phyloP scores from a whole-genome alignment of 352 stramenopile genomes.

The Phytophthora uliginosa region DNA sequence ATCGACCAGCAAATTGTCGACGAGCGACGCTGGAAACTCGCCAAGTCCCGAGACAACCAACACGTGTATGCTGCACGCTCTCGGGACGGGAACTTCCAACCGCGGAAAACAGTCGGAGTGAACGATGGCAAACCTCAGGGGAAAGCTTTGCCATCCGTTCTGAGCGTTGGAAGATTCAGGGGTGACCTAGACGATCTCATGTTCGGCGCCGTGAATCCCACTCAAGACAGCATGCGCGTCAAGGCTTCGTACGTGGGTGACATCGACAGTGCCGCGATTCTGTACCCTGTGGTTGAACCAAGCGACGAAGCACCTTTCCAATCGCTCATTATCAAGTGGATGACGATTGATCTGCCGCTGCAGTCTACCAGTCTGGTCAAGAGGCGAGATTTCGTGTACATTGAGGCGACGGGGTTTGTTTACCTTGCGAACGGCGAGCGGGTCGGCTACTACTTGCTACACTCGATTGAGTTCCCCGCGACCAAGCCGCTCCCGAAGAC shows the following conservation, averaged over 20 bases:
- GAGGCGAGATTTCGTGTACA: constrained; percentile 40
- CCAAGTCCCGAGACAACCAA: constrained; percentile 33
- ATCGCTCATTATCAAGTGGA: constrained; percentile 43
- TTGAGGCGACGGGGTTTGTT: constrained; percentile 38
- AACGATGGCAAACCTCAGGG: not conserved
- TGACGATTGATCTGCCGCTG: constrained; percentile 34
- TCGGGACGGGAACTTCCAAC: not conserved
- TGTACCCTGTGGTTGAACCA: constrained; percentile 29
- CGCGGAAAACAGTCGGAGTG: not conserved
- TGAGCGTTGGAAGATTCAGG: constrained; percentile 37
- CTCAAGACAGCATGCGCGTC: constrained; percentile 40
- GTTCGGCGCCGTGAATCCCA: constrained; percentile 43
- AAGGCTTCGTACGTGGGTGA: constrained; percentile 42
- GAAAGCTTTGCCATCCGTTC: constrained; percentile 22
- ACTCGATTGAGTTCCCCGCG: constrained; percentile 48
- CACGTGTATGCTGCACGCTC: constrained; percentile 21
- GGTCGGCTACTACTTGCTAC: constrained; percentile 43
- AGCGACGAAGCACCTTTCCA: constrained; percentile 33
- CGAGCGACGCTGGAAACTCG: constrained; percentile 21
- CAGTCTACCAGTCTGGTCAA: constrained; percentile 18
- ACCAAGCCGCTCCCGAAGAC: constrained; percentile 36
- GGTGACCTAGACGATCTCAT: constrained; percentile 47
- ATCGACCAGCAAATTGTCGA: constrained; percentile 27
- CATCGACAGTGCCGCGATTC: constrained; percentile 32
- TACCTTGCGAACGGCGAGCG: constrained; percentile 28